A percentile compares a stretch with the other conserved stretches of the same genome.
These are phyloP conservation scores for Nitzschia sp. DNA, from an alignment of 108 stramenopile genomes.

Conservation along the genomic window DNA sequence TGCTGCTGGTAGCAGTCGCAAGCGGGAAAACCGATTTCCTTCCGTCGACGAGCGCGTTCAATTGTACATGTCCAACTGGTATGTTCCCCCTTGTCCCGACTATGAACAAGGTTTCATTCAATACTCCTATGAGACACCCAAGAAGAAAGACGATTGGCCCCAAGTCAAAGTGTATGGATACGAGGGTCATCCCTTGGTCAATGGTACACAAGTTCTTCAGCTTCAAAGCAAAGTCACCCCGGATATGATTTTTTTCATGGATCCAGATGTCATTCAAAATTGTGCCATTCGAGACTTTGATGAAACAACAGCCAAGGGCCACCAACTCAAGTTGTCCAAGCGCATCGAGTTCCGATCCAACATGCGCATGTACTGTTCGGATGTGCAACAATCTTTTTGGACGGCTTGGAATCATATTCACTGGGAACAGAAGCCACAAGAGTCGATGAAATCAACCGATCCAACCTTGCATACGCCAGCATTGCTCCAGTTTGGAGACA, in stretches of 20 bases:
- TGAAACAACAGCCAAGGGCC: constrained; percentile 5
- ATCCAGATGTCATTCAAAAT: constrained; percentile 30
- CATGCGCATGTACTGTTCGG: constrained; percentile 56
- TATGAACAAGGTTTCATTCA: constrained; percentile 11
- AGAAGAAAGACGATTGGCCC: constrained; percentile 20
- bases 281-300: constrained; percentile 38
- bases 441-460: neutral
- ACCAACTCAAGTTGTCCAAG: constrained; percentile 1
- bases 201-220: constrained; percentile 21
- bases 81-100: constrained; percentile 43
- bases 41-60: constrained; percentile 65
- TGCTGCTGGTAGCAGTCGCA: no score
- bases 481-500: constrained; percentile 56
- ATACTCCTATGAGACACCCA: constrained; percentile 16
- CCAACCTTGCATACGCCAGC: constrained; percentile 21
- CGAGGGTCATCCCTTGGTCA: constrained; percentile 18
- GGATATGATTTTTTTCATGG: constrained; percentile 46
- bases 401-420: constrained; percentile 35
- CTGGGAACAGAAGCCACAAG: constrained; percentile 9
- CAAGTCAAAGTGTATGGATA: constrained; percentile 17
- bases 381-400: constrained; percentile 38
- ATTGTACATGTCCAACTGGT: constrained; percentile 74
- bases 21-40: constrained; percentile 56
- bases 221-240: constrained; percentile 38
- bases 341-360: constrained; percentile 41